Evolutionary conservation across 2,329 filamentous ascomycete genomes (phyloP).

Genomic region (Aurifilum marmelostoma): DNA sequence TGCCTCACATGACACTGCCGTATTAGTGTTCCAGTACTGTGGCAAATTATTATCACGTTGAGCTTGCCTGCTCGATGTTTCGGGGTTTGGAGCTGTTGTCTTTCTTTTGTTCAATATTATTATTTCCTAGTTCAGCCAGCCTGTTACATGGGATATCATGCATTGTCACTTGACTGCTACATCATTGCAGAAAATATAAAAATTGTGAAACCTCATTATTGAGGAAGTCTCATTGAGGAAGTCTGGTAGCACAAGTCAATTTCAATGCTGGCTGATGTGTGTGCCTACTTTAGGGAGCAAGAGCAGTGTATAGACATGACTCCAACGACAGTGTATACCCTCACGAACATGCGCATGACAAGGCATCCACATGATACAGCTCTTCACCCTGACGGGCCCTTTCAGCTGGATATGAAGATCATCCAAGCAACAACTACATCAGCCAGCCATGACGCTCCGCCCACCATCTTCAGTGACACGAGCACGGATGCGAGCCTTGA

Average conservation of each 20-base stretch:
- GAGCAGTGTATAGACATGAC: too few species aligned
- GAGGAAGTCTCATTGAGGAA: too few species aligned
- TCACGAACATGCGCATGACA: background rate
- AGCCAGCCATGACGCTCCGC: slow-evolving; percentile 47
- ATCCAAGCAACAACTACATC: background rate
- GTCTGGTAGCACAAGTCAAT: too few species aligned
- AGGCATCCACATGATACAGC: background rate
- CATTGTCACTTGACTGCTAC: too few species aligned
- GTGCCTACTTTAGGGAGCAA: too few species aligned
- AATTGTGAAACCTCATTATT: too few species aligned
- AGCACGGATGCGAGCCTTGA: slow-evolving; percentile 46
- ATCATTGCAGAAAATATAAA: too few species aligned
- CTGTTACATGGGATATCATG: too few species aligned
- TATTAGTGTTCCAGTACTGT: slow-evolving; percentile 18
- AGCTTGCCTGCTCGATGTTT: background rate
- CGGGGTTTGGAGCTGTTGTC: background rate
- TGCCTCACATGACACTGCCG: slow-evolving; percentile 17
- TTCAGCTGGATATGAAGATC: background rate
- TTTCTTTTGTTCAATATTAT: background rate
- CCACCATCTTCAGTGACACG: slow-evolving; percentile 51
- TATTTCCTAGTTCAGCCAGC: too few species aligned
- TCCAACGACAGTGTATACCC: background rate
- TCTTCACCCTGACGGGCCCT: background rate
- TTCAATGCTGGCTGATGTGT: too few species aligned
- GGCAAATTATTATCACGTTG: slow-evolving; percentile 8